phyloP scores from a whole-genome alignment of 1,284 basidiomycete species.

The Moniliophthora roreri region DNA sequence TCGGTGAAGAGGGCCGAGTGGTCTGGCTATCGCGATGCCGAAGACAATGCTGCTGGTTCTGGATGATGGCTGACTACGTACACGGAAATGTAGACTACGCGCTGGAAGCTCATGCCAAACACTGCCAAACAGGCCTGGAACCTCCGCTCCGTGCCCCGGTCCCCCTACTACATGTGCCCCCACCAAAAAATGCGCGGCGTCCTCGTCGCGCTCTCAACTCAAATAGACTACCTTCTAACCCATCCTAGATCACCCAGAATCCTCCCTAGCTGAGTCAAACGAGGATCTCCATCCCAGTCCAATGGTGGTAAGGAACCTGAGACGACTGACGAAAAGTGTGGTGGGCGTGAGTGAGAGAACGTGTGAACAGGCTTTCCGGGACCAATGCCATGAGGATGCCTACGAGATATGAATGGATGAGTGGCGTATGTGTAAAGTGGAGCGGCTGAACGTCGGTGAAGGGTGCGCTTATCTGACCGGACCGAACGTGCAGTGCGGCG shows the following conservation, averaged over 20 bases:
- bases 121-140: too few relatives aligned
- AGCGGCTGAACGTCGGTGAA: too few relatives aligned
- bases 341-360: neutral
- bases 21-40: too few relatives aligned
- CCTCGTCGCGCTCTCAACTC: neutral
- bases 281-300: neutral
- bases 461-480: neutral
- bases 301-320: neutral
- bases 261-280: neutral
- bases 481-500: neutral
- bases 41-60: too few relatives aligned
- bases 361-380: neutral
- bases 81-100: too few relatives aligned
- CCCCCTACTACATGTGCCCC: conserved; percentile 1
- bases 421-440: too few relatives aligned
- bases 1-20: too few relatives aligned
- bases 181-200: neutral
- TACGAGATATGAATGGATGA: neutral
- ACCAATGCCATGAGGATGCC: conserved; percentile 1
- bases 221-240: neutral
- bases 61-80: too few relatives aligned
- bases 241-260: neutral
- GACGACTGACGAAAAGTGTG: neutral
- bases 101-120: too few relatives aligned
- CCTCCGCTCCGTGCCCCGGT: too few relatives aligned